Percentiles rank a stretch among this genome's conserved stretches.
Conservation (phyloP, 768 basidiomycete species). For the Naganishia kalamii region DNA sequence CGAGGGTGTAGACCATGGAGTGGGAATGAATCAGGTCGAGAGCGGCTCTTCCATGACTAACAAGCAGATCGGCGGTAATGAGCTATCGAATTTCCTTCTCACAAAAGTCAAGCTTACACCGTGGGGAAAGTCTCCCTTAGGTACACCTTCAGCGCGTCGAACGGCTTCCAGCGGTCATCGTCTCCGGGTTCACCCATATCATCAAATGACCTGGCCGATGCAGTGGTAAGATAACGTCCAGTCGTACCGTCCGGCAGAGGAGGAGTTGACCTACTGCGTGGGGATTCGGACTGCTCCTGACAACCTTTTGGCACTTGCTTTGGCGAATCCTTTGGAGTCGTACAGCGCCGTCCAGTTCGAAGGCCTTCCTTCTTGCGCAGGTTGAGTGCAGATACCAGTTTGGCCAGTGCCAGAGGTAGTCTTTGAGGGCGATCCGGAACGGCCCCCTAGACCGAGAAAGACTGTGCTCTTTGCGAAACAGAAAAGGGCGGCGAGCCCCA, state of each 20-base stretch:
- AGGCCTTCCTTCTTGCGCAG: not conserved
- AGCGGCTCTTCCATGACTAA: constrained; percentile 25
- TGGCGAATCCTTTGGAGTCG: not conserved
- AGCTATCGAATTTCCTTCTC: not conserved
- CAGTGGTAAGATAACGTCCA: not conserved
- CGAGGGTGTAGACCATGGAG: constrained; percentile 68
- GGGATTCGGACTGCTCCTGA: constrained; percentile 17
- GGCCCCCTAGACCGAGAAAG: not conserved
- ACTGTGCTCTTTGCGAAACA: not conserved
- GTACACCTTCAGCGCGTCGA: constrained; percentile 11
- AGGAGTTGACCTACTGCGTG: constrained; percentile 13
- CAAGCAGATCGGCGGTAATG: not conserved
- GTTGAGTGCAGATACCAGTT: constrained; percentile 1
- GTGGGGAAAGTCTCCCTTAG: constrained; percentile 16
- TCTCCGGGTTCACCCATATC: constrained; percentile 19
- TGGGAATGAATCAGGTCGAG: constrained; percentile 69
- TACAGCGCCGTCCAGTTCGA: constrained; percentile 15
- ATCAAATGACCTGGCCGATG: constrained; percentile 16
- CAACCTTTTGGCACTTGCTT: constrained; percentile 15
- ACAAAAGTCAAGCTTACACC: constrained; percentile 6
- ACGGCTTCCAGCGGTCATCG: constrained; percentile 21
- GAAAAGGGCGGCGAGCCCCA: not conserved
- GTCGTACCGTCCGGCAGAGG: not conserved
- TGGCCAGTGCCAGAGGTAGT: not conserved
- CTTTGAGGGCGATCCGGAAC: not conserved